Evolutionary conservation across 176 grass and related monocot species (phyloP), one percentile per base, ranked within the genome.

Genomic region (Aegilops tauschii): DNA sequence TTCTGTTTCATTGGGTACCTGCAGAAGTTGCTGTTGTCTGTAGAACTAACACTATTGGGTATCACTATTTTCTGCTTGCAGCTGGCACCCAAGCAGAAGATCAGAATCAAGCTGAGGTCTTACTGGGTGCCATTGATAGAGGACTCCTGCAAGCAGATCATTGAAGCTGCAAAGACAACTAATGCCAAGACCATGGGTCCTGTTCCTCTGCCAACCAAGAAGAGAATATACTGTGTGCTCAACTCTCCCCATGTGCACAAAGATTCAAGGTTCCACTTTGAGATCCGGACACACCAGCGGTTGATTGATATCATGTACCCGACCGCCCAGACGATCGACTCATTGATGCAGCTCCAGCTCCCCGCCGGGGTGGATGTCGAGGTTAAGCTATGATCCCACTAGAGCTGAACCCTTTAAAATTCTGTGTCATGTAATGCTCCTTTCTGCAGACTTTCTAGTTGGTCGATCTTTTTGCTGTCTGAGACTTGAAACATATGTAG

Each of bases 271-370:
- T 95, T 96, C 64, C 97, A 99, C 54, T 99, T 99, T 0, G 97
- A 99, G 92, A 99, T 99, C 81, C 85, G 97, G 37, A 99, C 97
- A 0, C 97, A 94, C 66, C 92, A 93, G 58, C 87, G 97, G 62
- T n/a, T 99, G 50, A 96, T 99, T 34, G 97, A 99, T 75, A 97
- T 99, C 81, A 88, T 97, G 79, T 90, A 99, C 82, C 97, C 97
- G 3, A 99, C 94, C 67, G 94, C 94, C 37, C 93, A 98, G 75
- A 98, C 97, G 36, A 93, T 98, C 9, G 97, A 99, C 62, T 96
- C 94, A 0, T 82, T 99, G 85, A 96, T 96, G 92, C 94, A 99
- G 78, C 90, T 99, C 82, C 92, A 99, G 86, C 93, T 99, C 23
- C 94, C 97, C 1, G 97, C 97, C 7, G 94, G 97, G 32, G 97